Base-by-base conservation (phyloP, 1,139 yeast genomes). In the Saccharomyces hybrid region DNA sequence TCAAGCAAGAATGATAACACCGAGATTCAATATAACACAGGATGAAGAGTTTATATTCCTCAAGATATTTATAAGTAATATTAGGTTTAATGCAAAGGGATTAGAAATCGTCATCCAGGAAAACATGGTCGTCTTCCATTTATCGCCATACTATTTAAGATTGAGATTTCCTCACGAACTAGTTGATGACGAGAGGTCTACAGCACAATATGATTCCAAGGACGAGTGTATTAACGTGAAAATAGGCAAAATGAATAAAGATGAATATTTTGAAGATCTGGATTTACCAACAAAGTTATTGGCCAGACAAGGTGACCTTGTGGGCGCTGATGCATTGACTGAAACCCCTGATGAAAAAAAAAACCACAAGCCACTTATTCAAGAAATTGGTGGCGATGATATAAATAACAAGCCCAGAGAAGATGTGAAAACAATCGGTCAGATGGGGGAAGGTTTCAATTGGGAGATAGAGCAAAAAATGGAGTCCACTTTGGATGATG, bases 101-200 rank as follows among this genome's bases (percentile, higher is more conserved):
- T 76, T 90, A 20, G 97, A 90, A 67, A 82, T 90, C 78, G 82
- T 82, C 5, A 89, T 87, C 1, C 85, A 87, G 47, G 81, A 80
- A 20, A 83, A 84, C 50, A 71, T 87, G 30, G 84, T 93, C 62
- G 83, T 91, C 26, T 91, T 93, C 70, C 82, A 95, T 13, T 72
- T 91, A 54, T 78, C 86, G 1, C 99, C 99, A 2, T 93, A 93
- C 70, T 93, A 91, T 66, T 74, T 93, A 47, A 76, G 98, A 58
- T 73, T 93, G 50, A 74, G 96, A 57, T 82, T 93, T 51, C 90
- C 96, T 0, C 78, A 79, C 51, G 68, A 76, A 14, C 70, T 88
- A 55, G 75, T 87, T 3, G 91, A 89, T 61, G 96, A 88, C 63
- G 84, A 81, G 55, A 60, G 69, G 57, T 71, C 86, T 48, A 77